phyloP scores from a whole-genome alignment of 148 eudicot genomes.

The Oxyria digyna region DNA sequence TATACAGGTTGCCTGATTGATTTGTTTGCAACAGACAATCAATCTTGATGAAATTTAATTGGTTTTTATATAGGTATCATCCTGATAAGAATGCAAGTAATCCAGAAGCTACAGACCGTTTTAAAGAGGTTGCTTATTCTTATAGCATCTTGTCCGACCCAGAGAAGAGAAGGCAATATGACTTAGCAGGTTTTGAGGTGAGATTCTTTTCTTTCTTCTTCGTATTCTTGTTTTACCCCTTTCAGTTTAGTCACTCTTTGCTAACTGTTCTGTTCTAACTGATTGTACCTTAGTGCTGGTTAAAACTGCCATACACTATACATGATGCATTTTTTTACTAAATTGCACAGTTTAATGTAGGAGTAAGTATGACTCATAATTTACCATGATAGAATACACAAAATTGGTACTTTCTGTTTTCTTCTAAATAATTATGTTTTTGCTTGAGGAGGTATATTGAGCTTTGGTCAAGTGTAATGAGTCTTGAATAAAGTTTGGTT shows the following conservation, averaged over 20 bases:
- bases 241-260: no score
- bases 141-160: constrained; percentile 87
- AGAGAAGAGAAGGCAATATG: constrained; percentile 94
- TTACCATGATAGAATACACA: background rate
- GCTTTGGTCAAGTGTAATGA: background rate
- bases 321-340: no score
- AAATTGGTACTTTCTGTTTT: background rate
- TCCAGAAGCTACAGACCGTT: constrained; percentile 91
- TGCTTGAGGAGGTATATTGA: background rate
- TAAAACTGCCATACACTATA: no score
- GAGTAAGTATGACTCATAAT: background rate
- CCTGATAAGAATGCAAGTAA: constrained; percentile 95
- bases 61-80: constrained; percentile 62
- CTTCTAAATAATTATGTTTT: no score
- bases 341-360: no score
- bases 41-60: background rate
- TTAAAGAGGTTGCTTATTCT: constrained; percentile 94
- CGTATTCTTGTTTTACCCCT: no score
- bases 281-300: no score
- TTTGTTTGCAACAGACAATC: background rate
- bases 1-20: background rate
- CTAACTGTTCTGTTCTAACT: no score
- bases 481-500: background rate
- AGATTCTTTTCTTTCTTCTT: no score
- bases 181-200: constrained; percentile 92